These are phyloP conservation scores for Diaporthe vaccinii DNA, from an alignment of 2,329 filamentous ascomycete genomes.

Conservation along the genomic window DNA sequence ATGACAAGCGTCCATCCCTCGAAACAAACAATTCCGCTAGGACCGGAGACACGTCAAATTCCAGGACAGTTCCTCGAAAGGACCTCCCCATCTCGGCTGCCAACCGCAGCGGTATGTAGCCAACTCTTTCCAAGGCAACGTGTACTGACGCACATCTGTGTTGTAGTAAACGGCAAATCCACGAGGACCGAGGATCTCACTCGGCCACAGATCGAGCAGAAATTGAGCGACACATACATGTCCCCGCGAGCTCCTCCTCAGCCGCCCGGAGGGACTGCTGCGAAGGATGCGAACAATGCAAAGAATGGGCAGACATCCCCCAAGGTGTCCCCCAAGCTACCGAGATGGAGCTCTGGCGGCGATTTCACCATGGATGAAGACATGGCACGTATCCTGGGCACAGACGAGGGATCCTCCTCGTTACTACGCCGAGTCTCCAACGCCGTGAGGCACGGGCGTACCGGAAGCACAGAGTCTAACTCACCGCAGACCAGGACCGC, in stretches of 20 bases:
- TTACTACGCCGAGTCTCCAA: constrained; percentile 92
- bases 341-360: constrained; percentile 82
- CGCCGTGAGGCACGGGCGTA: constrained; percentile 92
- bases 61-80: constrained; percentile 73
- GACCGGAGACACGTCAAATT: constrained; percentile 53
- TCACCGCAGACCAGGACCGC: constrained; percentile 57
- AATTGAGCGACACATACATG: constrained; percentile 67
- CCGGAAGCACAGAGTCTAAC: constrained; percentile 79
- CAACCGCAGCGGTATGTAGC: constrained; percentile 59
- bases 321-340: constrained; percentile 76
- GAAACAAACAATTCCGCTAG: constrained; percentile 57
- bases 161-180: constrained; percentile 54
- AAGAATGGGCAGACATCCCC: constrained; percentile 54
- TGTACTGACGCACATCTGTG: constrained; percentile 37
- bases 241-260: constrained; percentile 69
- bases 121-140: constrained; percentile 33
- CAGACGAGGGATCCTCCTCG: constrained; percentile 81
- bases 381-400: constrained; percentile 87
- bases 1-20: constrained; percentile 60
- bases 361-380: constrained; percentile 97
- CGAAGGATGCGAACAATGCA: constrained; percentile 50
- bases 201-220: constrained; percentile 55
- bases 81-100: constrained; percentile 64
- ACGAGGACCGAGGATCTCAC: constrained; percentile 47
- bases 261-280: constrained; percentile 56